Evolutionary conservation across 805 yeast species (phyloP).

Genomic region (Ogataea allantospora): DNA sequence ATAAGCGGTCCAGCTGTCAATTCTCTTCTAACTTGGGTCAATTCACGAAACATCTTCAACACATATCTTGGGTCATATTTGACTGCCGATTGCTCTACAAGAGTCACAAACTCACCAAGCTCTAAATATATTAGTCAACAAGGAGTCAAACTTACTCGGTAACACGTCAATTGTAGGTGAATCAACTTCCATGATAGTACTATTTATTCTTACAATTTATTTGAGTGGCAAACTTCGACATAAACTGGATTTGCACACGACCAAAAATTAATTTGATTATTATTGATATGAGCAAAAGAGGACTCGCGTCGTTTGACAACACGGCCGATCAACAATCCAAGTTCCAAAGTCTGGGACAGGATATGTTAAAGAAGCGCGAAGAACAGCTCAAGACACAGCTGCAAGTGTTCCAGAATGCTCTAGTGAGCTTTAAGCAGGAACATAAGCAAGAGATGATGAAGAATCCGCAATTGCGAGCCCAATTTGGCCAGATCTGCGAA

Average conservation of each 20-base stretch:
- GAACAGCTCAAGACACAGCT: constrained; percentile 68
- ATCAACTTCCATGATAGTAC: constrained; percentile 2
- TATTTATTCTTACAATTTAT: constrained; percentile 4
- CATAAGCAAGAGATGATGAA: constrained; percentile 66
- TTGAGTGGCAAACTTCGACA: constrained; percentile 17
- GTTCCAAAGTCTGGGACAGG: constrained; percentile 50
- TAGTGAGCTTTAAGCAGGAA: constrained; percentile 70
- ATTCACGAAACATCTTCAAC: constrained; percentile 79
- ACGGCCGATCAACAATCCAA: constrained; percentile 29
- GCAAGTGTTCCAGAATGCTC: constrained; percentile 70
- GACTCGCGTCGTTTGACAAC: constrained; percentile 32
- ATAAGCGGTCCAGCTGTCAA: constrained; percentile 55
- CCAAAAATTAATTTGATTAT: not conserved
- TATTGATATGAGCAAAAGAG: constrained; percentile 22
- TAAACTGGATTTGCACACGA: constrained; percentile 7
- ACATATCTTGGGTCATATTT: constrained; percentile 85
- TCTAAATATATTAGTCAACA: constrained; percentile 16
- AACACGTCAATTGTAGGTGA: constrained; percentile 10
- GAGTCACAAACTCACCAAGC: constrained; percentile 21
- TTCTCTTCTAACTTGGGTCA: constrained; percentile 69
- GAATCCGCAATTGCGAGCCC: constrained; percentile 62
- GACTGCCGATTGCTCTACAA: constrained; percentile 36
- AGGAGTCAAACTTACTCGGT: constrained; percentile 16
- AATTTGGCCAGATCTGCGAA: constrained; percentile 73
- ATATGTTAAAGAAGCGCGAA: constrained; percentile 51